Base-by-base conservation (phyloP, 2,329 filamentous ascomycete species). In the Claviceps sorghi region DNA sequence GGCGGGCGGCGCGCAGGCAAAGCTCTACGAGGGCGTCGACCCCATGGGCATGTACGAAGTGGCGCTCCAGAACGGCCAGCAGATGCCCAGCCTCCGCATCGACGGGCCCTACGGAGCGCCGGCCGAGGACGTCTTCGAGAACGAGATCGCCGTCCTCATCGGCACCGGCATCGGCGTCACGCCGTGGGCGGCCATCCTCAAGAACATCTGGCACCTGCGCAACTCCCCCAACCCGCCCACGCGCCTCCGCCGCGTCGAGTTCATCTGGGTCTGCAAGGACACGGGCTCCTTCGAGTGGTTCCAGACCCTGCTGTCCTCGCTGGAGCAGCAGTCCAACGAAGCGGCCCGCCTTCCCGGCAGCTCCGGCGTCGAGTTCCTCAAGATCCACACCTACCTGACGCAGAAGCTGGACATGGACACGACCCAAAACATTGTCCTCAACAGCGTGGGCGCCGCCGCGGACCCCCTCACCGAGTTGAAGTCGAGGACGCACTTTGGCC, bases 241-340 rank as follows among this genome's bases (percentile, higher is more conserved):
- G 49, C 87, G 91, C 64, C 83, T 98, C 47, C 86, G 89, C 54
- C 85, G 93, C 67, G 91, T 98, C 34, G 93, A 98, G 68, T 98
- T 98, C 70, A 94, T 98, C 73, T 98, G 93, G 93, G 84, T 97
- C 50, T 96, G 91, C 78, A 93, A 87, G 67, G 90, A 96, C 64
- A 95, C 90, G 0, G 86, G 80, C 36, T 95, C 90, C 0, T 98
- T 98, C 63, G 93, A 97, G 71, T 98, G 93, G 93, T 97, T 98
- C 75, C 93, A 98, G 67, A 89, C 86, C 1, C 81, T 98, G 1
- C 79, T 98, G 17, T 87, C 86, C 0, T 94, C 88, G 0, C 84
- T 98, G 22, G 93, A 98, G 69, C 77, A 83, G 38, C 93, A 98
- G 65, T 90, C 85, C 49, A 76, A 80, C 54, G 78, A 83, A 61